These are phyloP conservation scores for Mucor circinelloides DNA, from an alignment of 371 early-diverging fungal species.

Conservation along the genomic window DNA sequence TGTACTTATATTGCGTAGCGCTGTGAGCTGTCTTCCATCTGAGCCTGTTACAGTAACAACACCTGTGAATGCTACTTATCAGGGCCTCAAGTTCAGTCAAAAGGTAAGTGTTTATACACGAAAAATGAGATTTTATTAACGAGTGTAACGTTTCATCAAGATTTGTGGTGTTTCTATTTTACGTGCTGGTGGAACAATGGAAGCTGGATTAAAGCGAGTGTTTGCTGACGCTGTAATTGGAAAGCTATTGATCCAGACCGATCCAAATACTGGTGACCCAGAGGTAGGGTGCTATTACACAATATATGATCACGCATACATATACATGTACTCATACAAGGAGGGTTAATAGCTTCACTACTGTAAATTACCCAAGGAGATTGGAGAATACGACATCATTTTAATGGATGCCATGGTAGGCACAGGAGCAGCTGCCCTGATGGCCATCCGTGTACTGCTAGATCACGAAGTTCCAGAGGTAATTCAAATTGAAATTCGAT, in stretches of 20 bases:
- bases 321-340: not conserved
- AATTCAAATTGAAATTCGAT: not conserved
- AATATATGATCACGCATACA: too few species aligned
- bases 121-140: not conserved
- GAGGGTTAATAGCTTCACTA: slow-evolving; percentile 65
- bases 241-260: slow-evolving; percentile 87
- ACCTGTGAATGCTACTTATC: slow-evolving; percentile 61
- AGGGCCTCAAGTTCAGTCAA: slow-evolving; percentile 53
- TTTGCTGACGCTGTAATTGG: slow-evolving; percentile 81
- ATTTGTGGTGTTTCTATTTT: slow-evolving; percentile 86
- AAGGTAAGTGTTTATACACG: slow-evolving; percentile 32
- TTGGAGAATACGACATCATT: slow-evolving; percentile 62
- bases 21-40: slow-evolving; percentile 66
- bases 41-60: slow-evolving; percentile 56
- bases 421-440: slow-evolving; percentile 89
- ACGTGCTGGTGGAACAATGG: slow-evolving; percentile 91
- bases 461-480: slow-evolving; percentile 85
- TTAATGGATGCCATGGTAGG: slow-evolving; percentile 83
- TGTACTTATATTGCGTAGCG: slow-evolving; percentile 34
- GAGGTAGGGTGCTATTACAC: slow-evolving; percentile 33
- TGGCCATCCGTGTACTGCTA: slow-evolving; percentile 89
- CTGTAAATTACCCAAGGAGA: slow-evolving; percentile 70
- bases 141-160: slow-evolving; percentile 16
- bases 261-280: slow-evolving; percentile 81
- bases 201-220: slow-evolving; percentile 80